Evolutionary conservation across 495 filamentous ascomycete genomes (phyloP), one percentile per base, ranked within the genome.

Genomic region (Penicillium fimorum): DNA sequence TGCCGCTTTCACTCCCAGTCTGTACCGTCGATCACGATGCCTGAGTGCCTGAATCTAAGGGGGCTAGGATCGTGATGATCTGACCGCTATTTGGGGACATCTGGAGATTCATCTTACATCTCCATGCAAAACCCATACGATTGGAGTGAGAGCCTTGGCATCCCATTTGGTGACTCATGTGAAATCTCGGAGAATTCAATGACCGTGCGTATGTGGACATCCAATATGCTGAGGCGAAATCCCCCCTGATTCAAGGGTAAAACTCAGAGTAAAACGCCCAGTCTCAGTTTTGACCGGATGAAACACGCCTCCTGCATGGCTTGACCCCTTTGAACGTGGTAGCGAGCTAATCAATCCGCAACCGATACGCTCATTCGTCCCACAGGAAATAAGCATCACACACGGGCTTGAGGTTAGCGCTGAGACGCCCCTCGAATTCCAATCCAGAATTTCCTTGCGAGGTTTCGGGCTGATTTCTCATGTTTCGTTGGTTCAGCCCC

Each of bases 321-420:
- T 56, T 67, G 58, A 58, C 41, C 53, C 55, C 17, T 40, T 41
- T n/a, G 38, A 60, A 59, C 57, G 52, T 63, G 62, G 56, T 53
- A 63, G 44, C 59, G 62, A 62, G 37, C 43, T 57, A 63, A 66
- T 61, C 53, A 58, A 64, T 62, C 47, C 51, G 60, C 60, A 58
- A 66, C 62, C 32, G 18, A 13, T 24, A 53, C 55, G 47, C 55
- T 70, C 57, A 72, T 72, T 70, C 62, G 66, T 51, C 50, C 46
- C 8, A 37, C 10, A 33, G 20, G 27, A 70, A 72, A 67, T 68
- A 72, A 72, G 72, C 72, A 72, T 68, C 69, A 42, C 41, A 47
- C 65, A 25, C 51, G 43, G 43, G n/a, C n/a, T 18, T 44, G 45
- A 61, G 60, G 47, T 44, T 53, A 50, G 40, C 54, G 54, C 52